Percentiles rank a stretch among this genome's conserved stretches.
Conservation (phyloP, 352 stramenopile species). For the Nothophytophthora sp. region DNA sequence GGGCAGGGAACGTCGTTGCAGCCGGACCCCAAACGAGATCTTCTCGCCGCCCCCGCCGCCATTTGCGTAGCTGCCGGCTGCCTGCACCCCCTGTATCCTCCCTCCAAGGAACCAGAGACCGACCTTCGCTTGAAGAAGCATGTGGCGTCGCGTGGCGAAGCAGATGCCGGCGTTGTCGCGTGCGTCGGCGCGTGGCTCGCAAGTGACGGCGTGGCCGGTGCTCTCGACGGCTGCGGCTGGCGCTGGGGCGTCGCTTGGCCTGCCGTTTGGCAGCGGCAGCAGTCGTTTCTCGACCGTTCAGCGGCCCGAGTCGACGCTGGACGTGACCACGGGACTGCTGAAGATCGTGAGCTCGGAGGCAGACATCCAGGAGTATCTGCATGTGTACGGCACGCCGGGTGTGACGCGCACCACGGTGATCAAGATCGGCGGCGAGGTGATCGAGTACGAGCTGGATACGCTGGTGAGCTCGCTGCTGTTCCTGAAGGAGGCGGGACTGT, state of each 20-base stretch:
- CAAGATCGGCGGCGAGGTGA: constrained; percentile 90
- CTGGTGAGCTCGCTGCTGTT: constrained; percentile 85
- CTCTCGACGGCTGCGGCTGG: too few species aligned
- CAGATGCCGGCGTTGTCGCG: constrained; percentile 21
- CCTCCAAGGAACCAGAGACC: too few species aligned
- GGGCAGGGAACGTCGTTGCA: neutral
- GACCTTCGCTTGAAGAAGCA: too few species aligned
- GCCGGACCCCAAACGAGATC: constrained; percentile 6
- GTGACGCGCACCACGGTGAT: constrained; percentile 82
- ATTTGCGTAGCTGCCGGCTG: neutral
- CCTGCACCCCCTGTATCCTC: neutral
- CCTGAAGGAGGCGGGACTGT: constrained; percentile 81
- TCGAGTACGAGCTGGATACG: constrained; percentile 86
- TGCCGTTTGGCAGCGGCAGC: constrained; percentile 9
- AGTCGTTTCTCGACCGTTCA: constrained; percentile 8
- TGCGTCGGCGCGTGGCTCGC: constrained; percentile 13
- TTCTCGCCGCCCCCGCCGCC: constrained; percentile 3
- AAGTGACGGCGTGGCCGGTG: neutral
- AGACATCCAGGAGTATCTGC: constrained; percentile 70
- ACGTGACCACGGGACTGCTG: constrained; percentile 60
- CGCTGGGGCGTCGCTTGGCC: too few species aligned
- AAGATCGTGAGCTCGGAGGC: constrained; percentile 55
- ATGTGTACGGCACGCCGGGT: constrained; percentile 74
- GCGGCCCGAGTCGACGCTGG: constrained; percentile 40
- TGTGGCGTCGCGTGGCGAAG: constrained; percentile 34